phyloP scores from a whole-genome alignment of 177 flowering plant genomes.

The Vitis hybrid region DNA sequence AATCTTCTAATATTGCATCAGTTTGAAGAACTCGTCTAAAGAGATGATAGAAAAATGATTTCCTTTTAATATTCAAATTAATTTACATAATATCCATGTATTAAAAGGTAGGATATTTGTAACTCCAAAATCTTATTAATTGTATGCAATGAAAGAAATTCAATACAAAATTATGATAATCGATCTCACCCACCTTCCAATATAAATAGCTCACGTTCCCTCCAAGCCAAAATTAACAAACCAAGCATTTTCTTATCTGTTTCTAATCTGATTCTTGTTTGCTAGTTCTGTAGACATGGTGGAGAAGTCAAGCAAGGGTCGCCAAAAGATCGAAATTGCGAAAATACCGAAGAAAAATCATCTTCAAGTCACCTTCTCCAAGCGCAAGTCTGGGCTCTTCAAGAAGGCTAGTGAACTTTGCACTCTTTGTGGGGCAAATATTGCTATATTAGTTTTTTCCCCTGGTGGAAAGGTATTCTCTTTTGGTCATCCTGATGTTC shows the following conservation, averaged over 20 bases:
- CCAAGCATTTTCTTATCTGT: too few species aligned
- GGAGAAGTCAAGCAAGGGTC: slow-evolving; percentile 19
- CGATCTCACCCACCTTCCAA: too few species aligned
- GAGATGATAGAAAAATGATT: too few species aligned
- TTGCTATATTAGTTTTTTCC: slow-evolving; percentile 27
- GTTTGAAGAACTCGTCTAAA: too few species aligned
- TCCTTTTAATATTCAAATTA: too few species aligned
- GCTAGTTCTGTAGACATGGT: slow-evolving; percentile 6
- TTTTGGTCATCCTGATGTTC: slow-evolving; percentile 47
- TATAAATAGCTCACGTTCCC: too few species aligned
- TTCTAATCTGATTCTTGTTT: neutral
- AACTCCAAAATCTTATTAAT: too few species aligned
- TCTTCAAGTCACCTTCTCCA: slow-evolving; percentile 47
- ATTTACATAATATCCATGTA: too few species aligned
- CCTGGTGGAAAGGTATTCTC: slow-evolving; percentile 47
- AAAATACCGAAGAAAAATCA: slow-evolving; percentile 25
- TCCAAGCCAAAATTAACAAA: neutral
- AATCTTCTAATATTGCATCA: too few species aligned
- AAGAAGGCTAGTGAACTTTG: slow-evolving; percentile 58
- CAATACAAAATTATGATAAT: too few species aligned
- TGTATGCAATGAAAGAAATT: too few species aligned
- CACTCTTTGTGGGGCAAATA: slow-evolving; percentile 1
- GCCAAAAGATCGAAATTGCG: slow-evolving; percentile 28
- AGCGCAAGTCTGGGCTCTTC: slow-evolving; percentile 43
- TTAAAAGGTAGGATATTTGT: too few species aligned